Percentiles rank a stretch among this genome's conserved stretches.
These are phyloP conservation scores for Venturiaceae sp. DNA, from an alignment of 2,329 filamentous ascomycete species.

Conservation along the genomic window DNA sequence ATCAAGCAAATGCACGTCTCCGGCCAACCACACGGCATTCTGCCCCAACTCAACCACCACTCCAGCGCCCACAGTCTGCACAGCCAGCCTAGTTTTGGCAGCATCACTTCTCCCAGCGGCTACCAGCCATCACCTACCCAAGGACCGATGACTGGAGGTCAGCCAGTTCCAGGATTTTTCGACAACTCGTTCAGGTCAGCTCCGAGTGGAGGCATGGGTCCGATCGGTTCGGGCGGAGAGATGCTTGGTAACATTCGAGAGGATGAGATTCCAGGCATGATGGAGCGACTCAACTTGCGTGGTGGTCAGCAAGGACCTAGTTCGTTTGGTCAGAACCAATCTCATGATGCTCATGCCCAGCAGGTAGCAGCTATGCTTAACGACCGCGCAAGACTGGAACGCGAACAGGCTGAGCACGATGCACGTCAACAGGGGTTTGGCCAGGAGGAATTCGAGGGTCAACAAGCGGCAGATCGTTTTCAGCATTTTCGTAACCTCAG, in stretches of 20 bases:
- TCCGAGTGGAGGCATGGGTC: conserved; percentile 29
- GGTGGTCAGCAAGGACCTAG: conserved; percentile 19
- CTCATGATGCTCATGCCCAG: conserved; percentile 38
- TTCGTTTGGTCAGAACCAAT: conserved; percentile 32
- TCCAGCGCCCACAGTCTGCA: conserved; percentile 92
- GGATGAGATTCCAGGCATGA: conserved; percentile 57
- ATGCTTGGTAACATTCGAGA: conserved; percentile 44
- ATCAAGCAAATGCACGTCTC: conserved; percentile 60
- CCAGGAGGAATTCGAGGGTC: conserved; percentile 21
- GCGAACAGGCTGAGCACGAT: conserved; percentile 51
- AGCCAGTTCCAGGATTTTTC: conserved; percentile 54
- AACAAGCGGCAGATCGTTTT: conserved; percentile 56
- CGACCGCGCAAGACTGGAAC: conserved; percentile 49
- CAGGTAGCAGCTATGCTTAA: conserved; percentile 52
- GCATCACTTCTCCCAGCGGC: conserved; percentile 77
- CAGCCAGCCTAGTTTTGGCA: conserved; percentile 93
- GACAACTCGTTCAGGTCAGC: conserved; percentile 44
- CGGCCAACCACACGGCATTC: conserved; percentile 42
- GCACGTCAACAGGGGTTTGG: conserved; percentile 33
- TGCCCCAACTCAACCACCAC: conserved; percentile 53
- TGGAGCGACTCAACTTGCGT: conserved; percentile 53
- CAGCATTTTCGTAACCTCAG: conserved; percentile 75
- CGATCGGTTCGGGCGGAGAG: conserved; percentile 34
- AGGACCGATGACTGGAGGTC: conserved; percentile 36
- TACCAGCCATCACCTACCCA: conserved; percentile 53